Percentiles rank a stretch among this genome's conserved stretches.
phyloP scores from a whole-genome alignment of 345 rosid species.

The Arabidopsis arenosa region DNA sequence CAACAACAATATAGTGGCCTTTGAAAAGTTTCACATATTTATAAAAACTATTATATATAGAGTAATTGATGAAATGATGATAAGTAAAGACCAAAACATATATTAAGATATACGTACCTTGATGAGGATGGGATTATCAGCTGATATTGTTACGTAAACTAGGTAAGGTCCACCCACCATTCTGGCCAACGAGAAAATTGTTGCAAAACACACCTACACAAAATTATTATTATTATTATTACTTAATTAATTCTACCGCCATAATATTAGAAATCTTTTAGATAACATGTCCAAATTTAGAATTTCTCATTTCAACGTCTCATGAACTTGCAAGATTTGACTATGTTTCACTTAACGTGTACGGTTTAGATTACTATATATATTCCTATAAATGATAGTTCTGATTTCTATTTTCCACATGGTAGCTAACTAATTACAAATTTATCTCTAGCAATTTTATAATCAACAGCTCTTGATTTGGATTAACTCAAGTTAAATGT shows the following conservation, averaged over 20 bases:
- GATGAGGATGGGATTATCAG: slow-evolving; percentile 42
- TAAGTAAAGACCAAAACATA: slow-evolving; percentile 1
- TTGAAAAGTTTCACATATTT: neutral
- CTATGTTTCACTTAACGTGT: neutral
- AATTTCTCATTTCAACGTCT: neutral
- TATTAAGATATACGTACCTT: slow-evolving; percentile 32
- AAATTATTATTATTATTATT: neutral
- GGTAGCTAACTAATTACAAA: neutral
- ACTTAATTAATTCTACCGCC: neutral
- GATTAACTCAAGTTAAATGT: neutral
- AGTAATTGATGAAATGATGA: neutral
- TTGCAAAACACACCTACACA: slow-evolving; percentile 45
- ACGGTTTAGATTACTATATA: neutral
- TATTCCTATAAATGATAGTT: neutral
- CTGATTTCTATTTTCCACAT: neutral
- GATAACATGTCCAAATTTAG: neutral
- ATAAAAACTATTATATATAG: neutral
- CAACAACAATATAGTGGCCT: neutral
- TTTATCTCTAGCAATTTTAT: neutral
- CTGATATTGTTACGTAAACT: slow-evolving; percentile 37
- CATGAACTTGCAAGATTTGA: slow-evolving; percentile 10
- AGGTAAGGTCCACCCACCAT: slow-evolving; percentile 49
- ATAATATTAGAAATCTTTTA: neutral
- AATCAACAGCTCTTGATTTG: no score
- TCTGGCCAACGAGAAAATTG: slow-evolving; percentile 47